phyloP scores from a whole-genome alignment of 176 grass and related monocot species.

The Aegilops longissima region DNA sequence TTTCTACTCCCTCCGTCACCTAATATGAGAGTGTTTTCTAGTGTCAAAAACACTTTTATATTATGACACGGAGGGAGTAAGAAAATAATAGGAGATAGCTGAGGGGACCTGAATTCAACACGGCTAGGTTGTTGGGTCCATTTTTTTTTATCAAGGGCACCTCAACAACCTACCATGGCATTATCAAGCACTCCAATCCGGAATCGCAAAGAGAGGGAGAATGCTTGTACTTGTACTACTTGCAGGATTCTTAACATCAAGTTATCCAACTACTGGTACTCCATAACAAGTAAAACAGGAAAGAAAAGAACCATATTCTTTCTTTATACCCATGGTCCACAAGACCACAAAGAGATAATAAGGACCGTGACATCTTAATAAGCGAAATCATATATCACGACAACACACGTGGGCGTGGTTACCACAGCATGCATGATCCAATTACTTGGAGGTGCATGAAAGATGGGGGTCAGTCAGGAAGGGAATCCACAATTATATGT shows the following conservation, averaged over 20 bases:
- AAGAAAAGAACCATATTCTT: neutral
- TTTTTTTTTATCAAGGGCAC: neutral
- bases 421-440: neutral
- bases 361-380: constrained; percentile 21
- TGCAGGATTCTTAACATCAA: neutral
- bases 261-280: no score
- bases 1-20: neutral
- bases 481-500: neutral
- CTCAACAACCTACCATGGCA: neutral
- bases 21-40: no score
- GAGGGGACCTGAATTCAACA: neutral
- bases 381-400: neutral
- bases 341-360: constrained; percentile 14
- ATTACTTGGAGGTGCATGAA: neutral
- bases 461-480: neutral
- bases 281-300: neutral
- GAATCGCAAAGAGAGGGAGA: neutral
- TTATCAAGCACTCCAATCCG: neutral
- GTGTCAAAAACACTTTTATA: no score
- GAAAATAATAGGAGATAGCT: neutral
- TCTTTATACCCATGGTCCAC: neutral
- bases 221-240: neutral
- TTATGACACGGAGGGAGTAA: no score
- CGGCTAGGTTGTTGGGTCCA: no score
- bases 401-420: neutral